phyloP scores from a whole-genome alignment of 768 basidiomycete species.

The Candolleomyces efflorescens region DNA sequence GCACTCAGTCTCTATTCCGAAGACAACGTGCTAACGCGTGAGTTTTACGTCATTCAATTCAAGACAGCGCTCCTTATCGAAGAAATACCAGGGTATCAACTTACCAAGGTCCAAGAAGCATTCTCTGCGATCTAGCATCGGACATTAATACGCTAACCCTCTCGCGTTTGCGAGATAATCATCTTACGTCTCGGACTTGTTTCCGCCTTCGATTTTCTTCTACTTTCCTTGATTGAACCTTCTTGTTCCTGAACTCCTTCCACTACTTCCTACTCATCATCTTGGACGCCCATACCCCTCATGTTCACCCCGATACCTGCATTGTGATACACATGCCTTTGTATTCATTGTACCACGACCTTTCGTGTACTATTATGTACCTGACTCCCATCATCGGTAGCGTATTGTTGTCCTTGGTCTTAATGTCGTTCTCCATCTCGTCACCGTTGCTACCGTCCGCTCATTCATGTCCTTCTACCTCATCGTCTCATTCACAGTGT shows the following conservation, averaged over 20 bases:
- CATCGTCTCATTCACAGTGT: conserved; percentile 1
- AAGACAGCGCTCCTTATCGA: conserved; percentile 7
- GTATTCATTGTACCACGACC: conserved; percentile 3
- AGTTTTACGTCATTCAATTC: conserved; percentile 18
- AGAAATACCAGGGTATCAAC: conserved; percentile 34
- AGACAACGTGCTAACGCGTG: conserved; percentile 43
- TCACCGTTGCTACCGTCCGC: conserved; percentile 1
- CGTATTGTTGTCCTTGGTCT: background rate
- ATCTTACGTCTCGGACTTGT: conserved; percentile 7
- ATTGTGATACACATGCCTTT: conserved; percentile 9
- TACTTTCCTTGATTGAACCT: conserved; percentile 2
- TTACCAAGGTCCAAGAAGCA: conserved; percentile 43
- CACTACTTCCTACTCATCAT: background rate
- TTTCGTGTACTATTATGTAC: conserved; percentile 5
- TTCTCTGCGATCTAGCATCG: conserved; percentile 30
- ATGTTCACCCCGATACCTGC: conserved; percentile 7
- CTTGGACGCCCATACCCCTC: conserved; percentile 6
- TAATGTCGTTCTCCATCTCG: background rate
- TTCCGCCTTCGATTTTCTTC: conserved; percentile 1
- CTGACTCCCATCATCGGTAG: background rate
- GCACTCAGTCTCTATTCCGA: conserved; percentile 40
- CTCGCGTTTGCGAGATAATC: no score
- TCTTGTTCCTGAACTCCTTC: conserved; percentile 1
- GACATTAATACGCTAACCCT: no score
- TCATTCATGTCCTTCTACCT: conserved; percentile 1